Percentiles rank a stretch among this genome's conserved stretches.
These are phyloP conservation scores for Trichoderma koningii DNA, from an alignment of 2,329 filamentous ascomycete genomes.

Conservation along the genomic window DNA sequence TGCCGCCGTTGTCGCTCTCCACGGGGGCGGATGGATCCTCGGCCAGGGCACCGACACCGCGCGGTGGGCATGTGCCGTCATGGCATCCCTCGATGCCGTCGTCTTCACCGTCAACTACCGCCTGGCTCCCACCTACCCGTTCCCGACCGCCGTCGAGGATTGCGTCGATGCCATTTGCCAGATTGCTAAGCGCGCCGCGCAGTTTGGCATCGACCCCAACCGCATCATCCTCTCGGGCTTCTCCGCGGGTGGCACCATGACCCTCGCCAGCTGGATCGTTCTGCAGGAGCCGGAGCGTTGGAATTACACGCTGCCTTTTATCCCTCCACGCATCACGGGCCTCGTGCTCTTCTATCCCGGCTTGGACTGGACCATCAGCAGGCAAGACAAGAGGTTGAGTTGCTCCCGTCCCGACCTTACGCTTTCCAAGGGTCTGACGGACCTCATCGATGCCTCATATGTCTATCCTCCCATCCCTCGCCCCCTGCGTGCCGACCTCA, in stretches of 20 bases:
- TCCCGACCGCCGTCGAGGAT: constrained; percentile 66
- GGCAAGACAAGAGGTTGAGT: constrained; percentile 57
- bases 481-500: constrained; percentile 52
- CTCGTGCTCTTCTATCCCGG: constrained; percentile 64
- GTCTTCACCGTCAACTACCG: constrained; percentile 68
- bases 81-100: constrained; percentile 56
- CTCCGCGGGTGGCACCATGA: constrained; percentile 62
- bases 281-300: constrained; percentile 48
- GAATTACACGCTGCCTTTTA: constrained; percentile 43
- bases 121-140: constrained; percentile 65
- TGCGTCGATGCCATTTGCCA: constrained; percentile 66
- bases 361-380: constrained; percentile 60
- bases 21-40: constrained; percentile 67
- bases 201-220: constrained; percentile 59
- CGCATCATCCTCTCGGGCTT: constrained; percentile 64
- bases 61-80: constrained; percentile 58
- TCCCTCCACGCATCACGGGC: constrained; percentile 52
- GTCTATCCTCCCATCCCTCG: constrained; percentile 54
- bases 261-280: constrained; percentile 51
- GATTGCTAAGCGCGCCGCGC: constrained; percentile 56
- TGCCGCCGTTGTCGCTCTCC: constrained; percentile 65
- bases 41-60: constrained; percentile 65
- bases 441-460: constrained; percentile 65
- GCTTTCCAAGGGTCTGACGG: constrained; percentile 58
- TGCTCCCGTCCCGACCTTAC: constrained; percentile 59